A percentile compares a stretch with the other conserved stretches of the same genome.
phyloP scores from a whole-genome alignment of 225 moss, liverwort and hornwort genomes.

The Physcomitrellopsis africana region DNA sequence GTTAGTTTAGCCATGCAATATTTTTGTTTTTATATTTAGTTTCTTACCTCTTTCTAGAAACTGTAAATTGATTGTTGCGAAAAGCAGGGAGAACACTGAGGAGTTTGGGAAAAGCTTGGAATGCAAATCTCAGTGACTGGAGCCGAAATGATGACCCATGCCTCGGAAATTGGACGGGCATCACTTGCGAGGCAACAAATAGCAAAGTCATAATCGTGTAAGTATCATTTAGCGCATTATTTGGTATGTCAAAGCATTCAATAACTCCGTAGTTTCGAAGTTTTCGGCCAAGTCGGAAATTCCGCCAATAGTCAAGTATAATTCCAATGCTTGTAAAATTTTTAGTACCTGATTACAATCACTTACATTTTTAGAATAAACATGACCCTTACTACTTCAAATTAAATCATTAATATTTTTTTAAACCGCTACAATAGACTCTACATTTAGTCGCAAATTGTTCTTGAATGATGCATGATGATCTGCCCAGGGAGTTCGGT shows the following conservation, averaged over 20 bases:
- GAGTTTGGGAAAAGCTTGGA: conserved; percentile 21
- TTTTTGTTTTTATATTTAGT: not conserved
- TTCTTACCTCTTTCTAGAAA: not conserved
- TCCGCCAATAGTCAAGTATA: no score
- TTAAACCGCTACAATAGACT: no score
- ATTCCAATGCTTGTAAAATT: no score
- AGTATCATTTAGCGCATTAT: not conserved
- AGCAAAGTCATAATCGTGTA: conserved; percentile 9
- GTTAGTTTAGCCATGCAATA: not conserved
- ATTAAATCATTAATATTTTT: no score
- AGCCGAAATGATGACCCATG: conserved; percentile 5
- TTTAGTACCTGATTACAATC: no score
- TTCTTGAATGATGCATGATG: no score
- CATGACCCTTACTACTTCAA: no score
- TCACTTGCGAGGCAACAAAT: conserved; percentile 9
- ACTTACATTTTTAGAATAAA: no score
- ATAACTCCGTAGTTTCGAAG: no score
- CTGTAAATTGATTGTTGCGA: not conserved
- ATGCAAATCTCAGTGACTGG: conserved; percentile 22
- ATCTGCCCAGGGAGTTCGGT: no score
- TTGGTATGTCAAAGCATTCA: not conserved
- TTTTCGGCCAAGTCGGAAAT: no score
- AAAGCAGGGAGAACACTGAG: conserved; percentile 14
- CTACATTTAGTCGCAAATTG: no score
- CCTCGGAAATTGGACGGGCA: conserved; percentile 18